A percentile compares a stretch with the other conserved stretches of the same genome.
phyloP scores from a whole-genome alignment of 192 early-diverging fungal species.

The Glomus cerebriforme region DNA sequence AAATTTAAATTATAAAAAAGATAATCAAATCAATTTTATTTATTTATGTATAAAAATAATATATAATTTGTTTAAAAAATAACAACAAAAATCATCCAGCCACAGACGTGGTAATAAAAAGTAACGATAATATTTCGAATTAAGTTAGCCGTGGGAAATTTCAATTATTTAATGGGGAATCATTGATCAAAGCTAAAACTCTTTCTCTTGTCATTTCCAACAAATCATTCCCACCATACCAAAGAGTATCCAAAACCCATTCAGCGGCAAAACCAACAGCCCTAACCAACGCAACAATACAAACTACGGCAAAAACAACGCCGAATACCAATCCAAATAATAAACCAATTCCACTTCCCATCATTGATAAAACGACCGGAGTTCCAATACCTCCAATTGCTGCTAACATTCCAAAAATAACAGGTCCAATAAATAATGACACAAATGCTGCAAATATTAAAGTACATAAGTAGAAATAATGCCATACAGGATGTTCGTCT shows the following conservation, averaged over 20 bases:
- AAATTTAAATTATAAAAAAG: too few relatives aligned
- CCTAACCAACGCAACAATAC: slow-evolving; percentile 23
- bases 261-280: slow-evolving; percentile 9
- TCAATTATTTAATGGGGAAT: neutral
- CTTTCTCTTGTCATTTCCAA: neutral
- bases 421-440: slow-evolving; percentile 27
- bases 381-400: slow-evolving; percentile 27
- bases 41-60: too few relatives aligned
- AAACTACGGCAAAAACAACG: slow-evolving; percentile 20
- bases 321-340: slow-evolving; percentile 14
- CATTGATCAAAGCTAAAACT: neutral
- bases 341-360: slow-evolving; percentile 10
- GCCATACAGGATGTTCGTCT: slow-evolving; percentile 24
- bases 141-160: neutral
- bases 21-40: too few relatives aligned
- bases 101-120: too few relatives aligned
- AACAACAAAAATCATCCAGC: too few relatives aligned
- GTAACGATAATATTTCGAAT: too few relatives aligned
- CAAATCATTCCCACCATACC: slow-evolving; percentile 26
- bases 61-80: too few relatives aligned
- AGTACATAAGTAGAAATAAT: slow-evolving; percentile 19
- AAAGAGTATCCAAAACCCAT: slow-evolving; percentile 28
- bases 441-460: slow-evolving; percentile 21
- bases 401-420: slow-evolving; percentile 30
- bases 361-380: slow-evolving; percentile 13